Base-by-base conservation (phyloP, 305 asterid genomes). In the Fraxinus latifolia region DNA sequence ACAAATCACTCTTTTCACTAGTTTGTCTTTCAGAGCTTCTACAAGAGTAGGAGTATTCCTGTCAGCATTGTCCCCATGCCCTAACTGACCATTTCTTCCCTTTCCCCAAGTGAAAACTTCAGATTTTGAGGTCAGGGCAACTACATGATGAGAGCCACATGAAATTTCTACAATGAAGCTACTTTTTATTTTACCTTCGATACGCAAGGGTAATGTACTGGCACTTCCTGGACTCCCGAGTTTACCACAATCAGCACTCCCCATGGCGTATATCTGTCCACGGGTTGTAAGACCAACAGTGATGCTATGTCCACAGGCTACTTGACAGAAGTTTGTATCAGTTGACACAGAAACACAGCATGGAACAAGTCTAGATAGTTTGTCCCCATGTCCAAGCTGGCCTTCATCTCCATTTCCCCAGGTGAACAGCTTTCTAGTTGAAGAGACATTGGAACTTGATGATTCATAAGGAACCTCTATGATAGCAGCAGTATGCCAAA, bases 331-430 rank as follows among this genome's bases (percentile, higher is more conserved):
- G 78, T 71, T 85, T 31, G 34, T 87, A 60, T 89, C 88, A 73
- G 58, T 84, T 78, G 87, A 81, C 32, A 62, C 60, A 34, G 77
- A 37, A 33, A 93, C 83, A 32, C 82, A 79, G 65, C 65, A 82
- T 7, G 97, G 97, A 76, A 85, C 78, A 31, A 88, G 84, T 86
- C 83, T 84, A 72, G 88, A 72, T 50, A 80, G 80, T 67, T 83
- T 87, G 82, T 93, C 93, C 76, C 91, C 90, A 36, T 90, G 97
- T 53, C 97, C 97, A 62, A 93, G 94, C 87, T 90, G 94, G 77
- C 93, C 96, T 32, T 89, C 87, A 82, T 91, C 93, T 65, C 97
- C 97, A 85, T 86, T 90, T 74, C 97, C 97, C 97, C 97, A 93
- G 23, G 96, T 90, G 91, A 90, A 93, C 44, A 93, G 92, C 87